Percentiles rank a stretch among this genome's conserved stretches.
Evolutionary conservation across 1,284 basidiomycete genomes (phyloP).

Genomic region (Ganoderma lingzhi): DNA sequence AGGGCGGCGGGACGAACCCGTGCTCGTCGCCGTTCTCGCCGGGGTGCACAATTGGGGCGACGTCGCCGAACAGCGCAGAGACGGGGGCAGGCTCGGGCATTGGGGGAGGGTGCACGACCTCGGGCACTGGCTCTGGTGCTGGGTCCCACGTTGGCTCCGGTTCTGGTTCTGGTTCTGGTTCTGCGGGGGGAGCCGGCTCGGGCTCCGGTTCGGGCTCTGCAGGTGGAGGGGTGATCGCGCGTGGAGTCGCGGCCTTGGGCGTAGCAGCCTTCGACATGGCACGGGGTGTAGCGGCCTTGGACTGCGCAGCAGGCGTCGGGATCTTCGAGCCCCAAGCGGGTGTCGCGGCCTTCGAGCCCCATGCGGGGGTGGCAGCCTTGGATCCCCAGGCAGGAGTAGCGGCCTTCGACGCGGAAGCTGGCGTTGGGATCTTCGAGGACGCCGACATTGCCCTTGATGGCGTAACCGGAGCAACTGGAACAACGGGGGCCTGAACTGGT

Average conservation of each 20-base stretch:
- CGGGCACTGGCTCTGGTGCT: conserved; percentile 10
- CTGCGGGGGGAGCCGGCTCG: conserved; percentile 16
- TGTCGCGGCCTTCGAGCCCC: conserved; percentile 35
- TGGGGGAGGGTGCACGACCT: conserved; percentile 1
- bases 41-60: conserved; percentile 18
- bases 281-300: conserved; percentile 34
- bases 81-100: conserved; percentile 5
- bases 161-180: conserved; percentile 8
- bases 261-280: conserved; percentile 35
- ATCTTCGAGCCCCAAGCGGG: conserved; percentile 32
- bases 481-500: conserved; percentile 20
- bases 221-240: conserved; percentile 20
- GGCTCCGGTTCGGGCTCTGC: conserved; percentile 22
- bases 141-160: not conserved
- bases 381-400: conserved; percentile 30
- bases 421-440: conserved; percentile 29
- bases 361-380: conserved; percentile 31
- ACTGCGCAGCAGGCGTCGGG: conserved; percentile 31
- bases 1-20: conserved; percentile 23
- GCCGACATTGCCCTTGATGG: conserved; percentile 26
- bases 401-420: conserved; percentile 31
- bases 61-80: conserved; percentile 18
- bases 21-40: conserved; percentile 13
- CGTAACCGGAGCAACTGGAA: not conserved
- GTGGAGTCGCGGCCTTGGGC: conserved; percentile 34